These are phyloP conservation scores for Sporisorium sorghi DNA, from an alignment of 1,284 basidiomycete species.

Conservation along the genomic window DNA sequence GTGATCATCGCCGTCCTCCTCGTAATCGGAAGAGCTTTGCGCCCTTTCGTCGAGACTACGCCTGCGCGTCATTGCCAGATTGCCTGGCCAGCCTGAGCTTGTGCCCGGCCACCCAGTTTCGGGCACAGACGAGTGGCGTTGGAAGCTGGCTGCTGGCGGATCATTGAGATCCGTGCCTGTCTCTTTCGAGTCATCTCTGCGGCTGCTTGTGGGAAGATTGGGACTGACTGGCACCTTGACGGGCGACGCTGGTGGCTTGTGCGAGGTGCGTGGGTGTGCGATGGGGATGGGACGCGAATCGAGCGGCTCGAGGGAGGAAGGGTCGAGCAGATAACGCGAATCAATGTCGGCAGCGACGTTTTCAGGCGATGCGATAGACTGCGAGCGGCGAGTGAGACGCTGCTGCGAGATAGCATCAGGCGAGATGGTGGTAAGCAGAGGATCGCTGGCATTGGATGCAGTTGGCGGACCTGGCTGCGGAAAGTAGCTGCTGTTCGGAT, in stretches of 20 bases:
- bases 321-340: slow-evolving; percentile 25
- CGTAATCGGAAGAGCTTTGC: slow-evolving; percentile 44
- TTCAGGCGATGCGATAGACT: slow-evolving; percentile 43
- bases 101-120: slow-evolving; percentile 40
- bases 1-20: slow-evolving; percentile 37
- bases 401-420: not conserved
- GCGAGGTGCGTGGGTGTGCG: slow-evolving; percentile 14
- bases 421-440: slow-evolving; percentile 9
- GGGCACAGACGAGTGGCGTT: slow-evolving; percentile 50
- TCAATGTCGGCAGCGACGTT: slow-evolving; percentile 34
- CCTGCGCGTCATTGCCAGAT: slow-evolving; percentile 33
- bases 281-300: slow-evolving; percentile 44
- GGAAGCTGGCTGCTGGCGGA: slow-evolving; percentile 17
- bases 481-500: slow-evolving; percentile 17
- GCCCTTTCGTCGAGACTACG: slow-evolving; percentile 36
- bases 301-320: slow-evolving; percentile 35
- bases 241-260: slow-evolving; percentile 9
- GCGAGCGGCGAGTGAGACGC: slow-evolving; percentile 30
- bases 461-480: slow-evolving; percentile 2
- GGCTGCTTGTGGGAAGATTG: not conserved
- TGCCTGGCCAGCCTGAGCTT: slow-evolving; percentile 35
- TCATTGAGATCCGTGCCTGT: not conserved
- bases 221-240: slow-evolving; percentile 11
- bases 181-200: not conserved
- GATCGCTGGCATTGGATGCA: slow-evolving; percentile 20